Percentiles rank a stretch among this genome's conserved stretches.
These are phyloP conservation scores for Chaetomiaceae sp. DNA, from an alignment of 2,329 filamentous ascomycete species.

Conservation along the genomic window DNA sequence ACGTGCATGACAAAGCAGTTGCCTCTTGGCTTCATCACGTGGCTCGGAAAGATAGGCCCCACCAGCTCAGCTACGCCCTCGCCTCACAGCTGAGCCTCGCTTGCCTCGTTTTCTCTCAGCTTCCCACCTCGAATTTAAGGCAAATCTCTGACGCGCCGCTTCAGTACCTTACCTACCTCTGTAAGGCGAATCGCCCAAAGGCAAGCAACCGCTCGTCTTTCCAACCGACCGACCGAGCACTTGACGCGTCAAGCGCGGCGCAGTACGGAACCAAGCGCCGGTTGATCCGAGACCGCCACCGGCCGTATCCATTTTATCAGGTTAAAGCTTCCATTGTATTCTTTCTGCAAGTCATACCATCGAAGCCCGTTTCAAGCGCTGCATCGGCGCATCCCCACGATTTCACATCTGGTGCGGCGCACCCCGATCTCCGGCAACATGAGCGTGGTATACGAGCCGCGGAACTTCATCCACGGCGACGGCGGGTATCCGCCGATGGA, in stretches of 20 bases:
- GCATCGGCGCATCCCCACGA: conserved; percentile 1
- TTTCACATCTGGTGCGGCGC: conserved; percentile 8
- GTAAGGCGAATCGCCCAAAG: neutral
- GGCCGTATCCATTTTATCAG: neutral
- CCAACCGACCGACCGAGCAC: conserved; percentile 5
- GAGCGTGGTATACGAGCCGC: conserved; percentile 47
- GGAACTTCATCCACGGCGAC: conserved; percentile 46
- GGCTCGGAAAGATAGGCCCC: too few relatives aligned
- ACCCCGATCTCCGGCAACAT: conserved; percentile 18
- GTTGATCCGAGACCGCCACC: neutral
- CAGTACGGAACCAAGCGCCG: conserved; percentile 1
- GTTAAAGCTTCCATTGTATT: too few relatives aligned
- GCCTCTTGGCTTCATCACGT: too few relatives aligned
- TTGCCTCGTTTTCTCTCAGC: neutral
- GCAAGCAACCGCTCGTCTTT: conserved; percentile 6
- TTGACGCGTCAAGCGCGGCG: conserved; percentile 5
- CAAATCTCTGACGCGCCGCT: conserved; percentile 9
- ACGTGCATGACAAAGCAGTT: too few relatives aligned
- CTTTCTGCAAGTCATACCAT: neutral
- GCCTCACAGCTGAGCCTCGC: neutral
- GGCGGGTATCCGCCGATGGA: conserved; percentile 45
- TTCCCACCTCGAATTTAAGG: conserved; percentile 21
- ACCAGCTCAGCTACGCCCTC: too few relatives aligned
- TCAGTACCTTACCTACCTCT: too few relatives aligned
- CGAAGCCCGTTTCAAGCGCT: too few relatives aligned